Conservation (phyloP, 768 basidiomycete genomes). For the Ramaria sp. region DNA sequence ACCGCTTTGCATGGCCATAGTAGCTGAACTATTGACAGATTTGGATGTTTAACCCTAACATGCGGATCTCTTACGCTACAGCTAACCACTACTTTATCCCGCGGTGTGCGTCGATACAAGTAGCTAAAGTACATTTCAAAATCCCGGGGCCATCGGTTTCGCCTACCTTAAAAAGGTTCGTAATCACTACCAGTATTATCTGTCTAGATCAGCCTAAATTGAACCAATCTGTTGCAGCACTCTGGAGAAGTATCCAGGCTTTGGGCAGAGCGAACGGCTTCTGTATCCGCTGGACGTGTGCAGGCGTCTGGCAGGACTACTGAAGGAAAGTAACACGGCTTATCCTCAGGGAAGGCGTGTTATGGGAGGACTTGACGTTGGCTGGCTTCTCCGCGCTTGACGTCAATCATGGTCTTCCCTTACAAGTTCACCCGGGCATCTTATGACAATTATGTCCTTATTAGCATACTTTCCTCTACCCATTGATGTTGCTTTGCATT, state of each 20-base stretch:
- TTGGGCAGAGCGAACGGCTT: conserved; percentile 81
- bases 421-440: neutral
- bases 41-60: conserved; percentile 90
- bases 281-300: conserved; percentile 76
- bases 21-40: conserved; percentile 37
- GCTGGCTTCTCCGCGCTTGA: conserved; percentile 48
- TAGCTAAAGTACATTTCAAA: conserved; percentile 82
- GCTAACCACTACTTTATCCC: conserved; percentile 45
- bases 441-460: no score
- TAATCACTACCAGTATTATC: neutral
- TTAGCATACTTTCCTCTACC: no score
- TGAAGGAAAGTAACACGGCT: conserved; percentile 67
- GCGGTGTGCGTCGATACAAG: conserved; percentile 49
- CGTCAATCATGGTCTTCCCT: neutral
- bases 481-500: no score
- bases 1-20: no score
- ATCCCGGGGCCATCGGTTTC: conserved; percentile 50
- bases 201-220: no score
- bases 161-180: conserved; percentile 40
- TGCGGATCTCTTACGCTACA: conserved; percentile 66
- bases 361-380: conserved; percentile 77
- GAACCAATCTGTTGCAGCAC: conserved; percentile 26
- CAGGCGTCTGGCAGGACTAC: conserved; percentile 50
- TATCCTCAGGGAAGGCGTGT: conserved; percentile 68
- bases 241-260: conserved; percentile 64